Percentiles rank a stretch among this genome's conserved stretches.
Evolutionary conservation across 805 yeast genomes (phyloP).

Genomic region (Limtongozyma cylindracea): DNA sequence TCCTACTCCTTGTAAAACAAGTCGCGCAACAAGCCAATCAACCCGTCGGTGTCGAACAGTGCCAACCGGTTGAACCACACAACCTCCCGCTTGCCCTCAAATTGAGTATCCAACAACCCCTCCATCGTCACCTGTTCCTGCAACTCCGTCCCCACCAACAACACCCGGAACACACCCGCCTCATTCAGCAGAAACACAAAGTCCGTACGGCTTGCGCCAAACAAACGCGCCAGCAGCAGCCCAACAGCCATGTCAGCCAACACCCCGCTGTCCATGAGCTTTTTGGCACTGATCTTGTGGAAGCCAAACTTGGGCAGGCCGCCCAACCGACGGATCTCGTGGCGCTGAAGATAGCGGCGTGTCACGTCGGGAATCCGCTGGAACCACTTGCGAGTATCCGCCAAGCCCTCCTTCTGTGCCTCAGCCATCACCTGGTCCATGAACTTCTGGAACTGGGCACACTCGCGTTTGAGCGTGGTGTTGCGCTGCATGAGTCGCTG

Average conservation of each 20-base stretch:
- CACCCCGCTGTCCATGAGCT: constrained; percentile 48
- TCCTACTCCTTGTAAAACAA: constrained; percentile 31
- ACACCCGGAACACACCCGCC: constrained; percentile 20
- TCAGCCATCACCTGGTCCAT: constrained; percentile 16
- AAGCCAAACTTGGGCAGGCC: constrained; percentile 55
- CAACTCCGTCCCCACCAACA: too few relatives aligned
- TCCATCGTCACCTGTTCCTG: constrained; percentile 49
- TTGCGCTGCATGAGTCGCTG: constrained; percentile 18
- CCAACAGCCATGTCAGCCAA: constrained; percentile 33
- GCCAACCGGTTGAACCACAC: constrained; percentile 43
- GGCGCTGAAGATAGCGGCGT: constrained; percentile 51
- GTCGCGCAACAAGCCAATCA: constrained; percentile 44
- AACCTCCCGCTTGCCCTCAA: constrained; percentile 29
- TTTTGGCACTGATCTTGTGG: constrained; percentile 51
- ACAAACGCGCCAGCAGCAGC: constrained; percentile 10
- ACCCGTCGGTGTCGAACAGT: constrained; percentile 37
- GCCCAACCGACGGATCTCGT: constrained; percentile 41
- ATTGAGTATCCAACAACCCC: constrained; percentile 47
- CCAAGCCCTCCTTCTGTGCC: constrained; percentile 18
- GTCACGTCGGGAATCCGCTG: constrained; percentile 30
- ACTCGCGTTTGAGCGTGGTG: constrained; percentile 15
- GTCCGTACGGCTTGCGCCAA: constrained; percentile 39
- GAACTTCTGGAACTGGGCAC: constrained; percentile 19
- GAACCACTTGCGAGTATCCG: constrained; percentile 15
- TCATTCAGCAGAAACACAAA: constrained; percentile 53